Conservation (phyloP, 2,329 filamentous ascomycete genomes). For the Achaetomium macrosporum region DNA sequence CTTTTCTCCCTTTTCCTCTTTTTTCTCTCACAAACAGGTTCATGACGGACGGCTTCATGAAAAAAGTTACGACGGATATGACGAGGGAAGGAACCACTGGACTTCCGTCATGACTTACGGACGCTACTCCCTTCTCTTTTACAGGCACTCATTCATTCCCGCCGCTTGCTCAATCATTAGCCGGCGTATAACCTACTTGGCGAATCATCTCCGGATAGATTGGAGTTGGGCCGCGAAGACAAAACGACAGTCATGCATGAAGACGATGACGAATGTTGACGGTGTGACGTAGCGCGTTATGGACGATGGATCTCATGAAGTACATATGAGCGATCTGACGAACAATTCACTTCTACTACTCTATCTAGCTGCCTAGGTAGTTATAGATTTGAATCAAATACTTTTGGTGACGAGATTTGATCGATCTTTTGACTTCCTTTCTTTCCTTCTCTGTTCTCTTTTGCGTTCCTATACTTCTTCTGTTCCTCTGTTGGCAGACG, state of each 20-base stretch:
- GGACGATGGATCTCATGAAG: neutral
- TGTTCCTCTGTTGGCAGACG: no score
- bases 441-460: neutral
- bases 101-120: neutral
- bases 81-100: slow-evolving; percentile 10
- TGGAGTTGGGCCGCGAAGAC: slow-evolving; percentile 18
- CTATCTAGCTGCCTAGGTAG: neutral
- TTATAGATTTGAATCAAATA: neutral
- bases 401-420: neutral
- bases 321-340: neutral
- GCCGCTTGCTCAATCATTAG: neutral
- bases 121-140: neutral
- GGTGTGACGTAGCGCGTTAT: neutral
- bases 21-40: neutral
- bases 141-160: neutral
- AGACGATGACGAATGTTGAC: slow-evolving; percentile 9
- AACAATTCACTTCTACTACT: neutral
- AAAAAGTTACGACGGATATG: slow-evolving; percentile 12
- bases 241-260: slow-evolving; percentile 14
- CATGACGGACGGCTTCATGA: slow-evolving; percentile 14
- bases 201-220: slow-evolving; percentile 16
- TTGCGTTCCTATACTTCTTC: no score
- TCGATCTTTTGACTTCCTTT: neutral
- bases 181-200: neutral
- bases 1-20: neutral